Percentiles rank a stretch among this genome's conserved stretches.
Conservation (phyloP, 352 stramenopile species). For the Globisporangium paddicum region DNA sequence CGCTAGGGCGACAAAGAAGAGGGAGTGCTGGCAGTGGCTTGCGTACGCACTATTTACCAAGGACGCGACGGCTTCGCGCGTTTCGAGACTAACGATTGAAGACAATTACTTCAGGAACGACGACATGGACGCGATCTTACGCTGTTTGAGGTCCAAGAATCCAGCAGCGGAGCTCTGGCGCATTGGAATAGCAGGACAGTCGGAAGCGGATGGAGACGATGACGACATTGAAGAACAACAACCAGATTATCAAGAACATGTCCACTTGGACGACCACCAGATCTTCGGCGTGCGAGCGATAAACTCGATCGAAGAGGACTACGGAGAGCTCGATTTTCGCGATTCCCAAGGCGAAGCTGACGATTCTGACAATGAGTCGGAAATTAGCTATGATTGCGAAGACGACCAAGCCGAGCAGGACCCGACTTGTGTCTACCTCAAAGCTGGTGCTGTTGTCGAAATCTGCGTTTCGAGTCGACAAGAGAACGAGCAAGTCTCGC, state of each 20-base stretch:
- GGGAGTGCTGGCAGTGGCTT: conserved; percentile 11
- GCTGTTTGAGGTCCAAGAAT: conserved; percentile 2
- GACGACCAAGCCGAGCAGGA: not conserved
- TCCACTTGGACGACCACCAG: not conserved
- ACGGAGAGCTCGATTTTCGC: not conserved
- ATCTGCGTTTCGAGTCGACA: not conserved
- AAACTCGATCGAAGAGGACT: not conserved
- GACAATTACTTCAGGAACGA: not conserved
- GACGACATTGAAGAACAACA: too few relatives aligned
- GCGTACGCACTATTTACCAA: conserved; percentile 12
- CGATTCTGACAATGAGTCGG: not conserved
- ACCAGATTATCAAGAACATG: not conserved
- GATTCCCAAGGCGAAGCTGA: not conserved
- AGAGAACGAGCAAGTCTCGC: not conserved
- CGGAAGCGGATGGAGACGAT: not conserved
- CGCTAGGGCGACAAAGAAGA: not conserved
- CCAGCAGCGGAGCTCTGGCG: conserved; percentile 3
- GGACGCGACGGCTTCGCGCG: not conserved
- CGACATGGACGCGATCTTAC: not conserved
- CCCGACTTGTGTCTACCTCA: not conserved
- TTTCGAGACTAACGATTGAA: conserved; percentile 9
- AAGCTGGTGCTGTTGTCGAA: not conserved
- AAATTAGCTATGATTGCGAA: not conserved
- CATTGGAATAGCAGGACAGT: not conserved
- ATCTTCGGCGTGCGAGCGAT: not conserved